Evolutionary conservation across 2,329 filamentous ascomycete genomes (phyloP).

Genomic region (Pseudohalonectria lignicola): DNA sequence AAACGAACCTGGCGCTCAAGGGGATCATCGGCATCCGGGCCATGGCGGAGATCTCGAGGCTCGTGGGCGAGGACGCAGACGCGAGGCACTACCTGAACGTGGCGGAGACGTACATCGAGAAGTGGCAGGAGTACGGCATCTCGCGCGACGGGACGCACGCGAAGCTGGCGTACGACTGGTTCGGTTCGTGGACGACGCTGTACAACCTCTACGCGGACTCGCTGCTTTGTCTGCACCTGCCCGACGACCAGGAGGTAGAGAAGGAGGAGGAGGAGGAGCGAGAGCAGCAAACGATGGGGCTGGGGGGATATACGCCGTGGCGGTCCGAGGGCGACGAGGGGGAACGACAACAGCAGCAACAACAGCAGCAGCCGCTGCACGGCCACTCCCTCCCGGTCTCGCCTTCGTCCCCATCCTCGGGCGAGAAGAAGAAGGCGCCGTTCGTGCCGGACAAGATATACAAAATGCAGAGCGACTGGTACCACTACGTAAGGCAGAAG

Average conservation of each 20-base stretch:
- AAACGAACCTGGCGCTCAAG: slow-evolving; percentile 67
- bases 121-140: slow-evolving; percentile 59
- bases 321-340: too few species aligned
- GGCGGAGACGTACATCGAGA: slow-evolving; percentile 54
- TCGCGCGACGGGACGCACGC: slow-evolving; percentile 58
- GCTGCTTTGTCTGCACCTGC: slow-evolving; percentile 21
- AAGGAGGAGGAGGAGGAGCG: background rate
- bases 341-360: background rate
- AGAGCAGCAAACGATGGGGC: too few species aligned
- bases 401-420: too few species aligned
- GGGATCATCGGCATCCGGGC: slow-evolving; percentile 70
- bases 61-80: slow-evolving; percentile 47
- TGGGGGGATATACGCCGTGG: too few species aligned
- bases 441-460: slow-evolving; percentile 72
- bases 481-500: slow-evolving; percentile 64
- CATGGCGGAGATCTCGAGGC: slow-evolving; percentile 56
- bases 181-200: slow-evolving; percentile 66
- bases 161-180: slow-evolving; percentile 66
- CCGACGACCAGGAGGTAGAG: background rate
- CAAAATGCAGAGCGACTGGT: slow-evolving; percentile 71
- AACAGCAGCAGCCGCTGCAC: slow-evolving; percentile 4
- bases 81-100: slow-evolving; percentile 50
- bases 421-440: slow-evolving; percentile 8
- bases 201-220: slow-evolving; percentile 64
- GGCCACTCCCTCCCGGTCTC: too few species aligned